These are phyloP conservation scores for Cylindrotheca fusiformis DNA, from an alignment of 108 stramenopile species.

Conservation along the genomic window DNA sequence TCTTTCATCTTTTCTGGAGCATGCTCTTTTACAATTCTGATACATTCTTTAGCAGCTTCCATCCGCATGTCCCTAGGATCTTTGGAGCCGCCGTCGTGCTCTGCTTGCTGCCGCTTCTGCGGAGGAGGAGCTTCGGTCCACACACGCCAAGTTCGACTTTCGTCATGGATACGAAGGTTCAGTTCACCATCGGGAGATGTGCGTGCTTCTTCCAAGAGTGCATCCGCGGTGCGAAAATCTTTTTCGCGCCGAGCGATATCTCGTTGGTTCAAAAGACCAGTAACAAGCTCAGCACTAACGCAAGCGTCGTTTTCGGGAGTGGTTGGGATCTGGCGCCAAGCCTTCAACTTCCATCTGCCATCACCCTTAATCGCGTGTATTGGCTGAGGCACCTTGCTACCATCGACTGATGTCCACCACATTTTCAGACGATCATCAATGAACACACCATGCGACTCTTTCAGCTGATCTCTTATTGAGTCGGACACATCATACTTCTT, in stretches of 20 bases:
- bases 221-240: constrained; percentile 76
- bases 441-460: constrained; percentile 57
- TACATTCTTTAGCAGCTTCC: constrained; percentile 57
- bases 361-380: constrained; percentile 76
- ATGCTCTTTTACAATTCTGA: constrained; percentile 51
- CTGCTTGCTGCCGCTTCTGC: constrained; percentile 6
- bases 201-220: constrained; percentile 62
- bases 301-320: constrained; percentile 74
- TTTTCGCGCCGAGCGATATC: constrained; percentile 77
- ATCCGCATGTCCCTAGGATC: constrained; percentile 12
- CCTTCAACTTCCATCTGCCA: constrained; percentile 67
- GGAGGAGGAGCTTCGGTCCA: constrained; percentile 73
- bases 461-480: constrained; percentile 64
- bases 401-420: constrained; percentile 78
- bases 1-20: constrained; percentile 74
- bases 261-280: constrained; percentile 59
- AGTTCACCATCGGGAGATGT: constrained; percentile 64
- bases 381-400: constrained; percentile 50
- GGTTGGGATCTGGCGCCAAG: constrained; percentile 83
- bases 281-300: constrained; percentile 69
- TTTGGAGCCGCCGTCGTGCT: neutral
- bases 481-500: constrained; percentile 68
- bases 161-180: constrained; percentile 74
- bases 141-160: constrained; percentile 80
- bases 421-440: constrained; percentile 76